Conservation (phyloP, 345 rosid genomes). For the Euphorbia lathyris region DNA sequence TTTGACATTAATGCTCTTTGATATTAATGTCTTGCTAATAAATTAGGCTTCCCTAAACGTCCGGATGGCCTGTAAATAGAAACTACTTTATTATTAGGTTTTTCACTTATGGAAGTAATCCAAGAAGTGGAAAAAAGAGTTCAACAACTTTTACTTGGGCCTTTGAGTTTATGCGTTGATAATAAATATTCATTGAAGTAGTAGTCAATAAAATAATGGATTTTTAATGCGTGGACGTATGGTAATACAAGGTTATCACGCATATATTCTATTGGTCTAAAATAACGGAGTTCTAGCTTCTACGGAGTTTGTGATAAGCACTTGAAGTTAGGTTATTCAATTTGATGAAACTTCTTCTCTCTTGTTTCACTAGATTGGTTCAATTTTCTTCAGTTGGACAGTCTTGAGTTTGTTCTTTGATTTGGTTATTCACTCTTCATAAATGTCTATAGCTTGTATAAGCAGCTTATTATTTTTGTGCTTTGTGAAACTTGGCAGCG, state of each 20-base stretch:
- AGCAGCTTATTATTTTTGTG: slow-evolving; percentile 11
- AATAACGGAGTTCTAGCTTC: slow-evolving; percentile 4
- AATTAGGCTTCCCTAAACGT: not conserved
- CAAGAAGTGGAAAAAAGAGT: too few species aligned
- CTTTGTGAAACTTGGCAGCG: slow-evolving; percentile 43
- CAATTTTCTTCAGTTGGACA: not conserved
- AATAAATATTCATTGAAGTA: not conserved
- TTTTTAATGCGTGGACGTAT: slow-evolving; percentile 29
- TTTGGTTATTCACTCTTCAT: not conserved
- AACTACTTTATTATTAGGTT: not conserved
- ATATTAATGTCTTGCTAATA: too few species aligned
- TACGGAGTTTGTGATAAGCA: slow-evolving; percentile 22
- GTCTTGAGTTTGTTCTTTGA: not conserved
- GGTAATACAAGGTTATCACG: slow-evolving; percentile 5
- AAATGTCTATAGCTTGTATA: not conserved
- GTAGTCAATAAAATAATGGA: not conserved
- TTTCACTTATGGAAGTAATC: too few species aligned
- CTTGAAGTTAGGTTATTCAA: slow-evolving; percentile 15
- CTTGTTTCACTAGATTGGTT: not conserved
- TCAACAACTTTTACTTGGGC: not conserved
- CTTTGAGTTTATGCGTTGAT: not conserved
- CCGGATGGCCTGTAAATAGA: not conserved
- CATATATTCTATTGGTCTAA: slow-evolving; percentile 16
- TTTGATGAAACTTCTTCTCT: not conserved
- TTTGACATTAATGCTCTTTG: not conserved